A percentile compares a stretch with the other conserved stretches of the same genome.
phyloP scores from a whole-genome alignment of 768 basidiomycete genomes.

The Rubroboletus pulcherrimus region DNA sequence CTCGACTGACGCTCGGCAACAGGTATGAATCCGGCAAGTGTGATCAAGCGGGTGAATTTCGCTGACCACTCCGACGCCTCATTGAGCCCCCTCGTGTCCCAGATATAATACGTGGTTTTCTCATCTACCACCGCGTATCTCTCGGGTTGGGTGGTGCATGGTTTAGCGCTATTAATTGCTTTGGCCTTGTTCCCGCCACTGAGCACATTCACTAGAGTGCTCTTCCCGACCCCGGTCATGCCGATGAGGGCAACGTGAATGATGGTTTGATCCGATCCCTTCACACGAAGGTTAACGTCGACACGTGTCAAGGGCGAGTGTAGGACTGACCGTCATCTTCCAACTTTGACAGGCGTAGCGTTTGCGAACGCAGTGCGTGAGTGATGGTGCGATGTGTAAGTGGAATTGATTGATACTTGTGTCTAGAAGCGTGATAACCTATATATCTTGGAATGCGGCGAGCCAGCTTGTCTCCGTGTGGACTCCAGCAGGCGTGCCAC shows the following conservation, averaged over 20 bases:
- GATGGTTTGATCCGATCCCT: slow-evolving; percentile 1
- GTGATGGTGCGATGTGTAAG: not conserved
- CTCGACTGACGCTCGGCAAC: slow-evolving; percentile 19
- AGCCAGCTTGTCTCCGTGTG: slow-evolving; percentile 10
- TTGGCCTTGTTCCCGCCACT: slow-evolving; percentile 9
- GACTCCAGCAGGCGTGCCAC: slow-evolving; percentile 16
- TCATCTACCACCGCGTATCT: slow-evolving; percentile 10
- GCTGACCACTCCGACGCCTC: slow-evolving; percentile 11
- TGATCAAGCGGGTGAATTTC: not conserved
- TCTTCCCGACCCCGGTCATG: slow-evolving; percentile 25
- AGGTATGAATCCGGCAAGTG: not conserved
- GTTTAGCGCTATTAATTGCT: slow-evolving; percentile 17
- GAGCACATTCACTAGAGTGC: slow-evolving; percentile 27
- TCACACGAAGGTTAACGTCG: not conserved
- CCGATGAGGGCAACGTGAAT: slow-evolving; percentile 22
- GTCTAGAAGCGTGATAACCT: not conserved
- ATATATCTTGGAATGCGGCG: slow-evolving; percentile 2
- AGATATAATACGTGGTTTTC: slow-evolving; percentile 11
- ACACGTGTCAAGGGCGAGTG: not conserved
- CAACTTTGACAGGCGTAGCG: not conserved
- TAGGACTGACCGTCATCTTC: slow-evolving; percentile 18
- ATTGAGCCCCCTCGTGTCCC: slow-evolving; percentile 27
- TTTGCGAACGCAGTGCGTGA: not conserved
- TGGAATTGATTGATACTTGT: not conserved
- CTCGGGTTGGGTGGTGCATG: slow-evolving; percentile 14